Evolutionary conservation across 768 basidiomycete genomes (phyloP), one percentile per base, ranked within the genome.

Genomic region (Amanita molliuscula): DNA sequence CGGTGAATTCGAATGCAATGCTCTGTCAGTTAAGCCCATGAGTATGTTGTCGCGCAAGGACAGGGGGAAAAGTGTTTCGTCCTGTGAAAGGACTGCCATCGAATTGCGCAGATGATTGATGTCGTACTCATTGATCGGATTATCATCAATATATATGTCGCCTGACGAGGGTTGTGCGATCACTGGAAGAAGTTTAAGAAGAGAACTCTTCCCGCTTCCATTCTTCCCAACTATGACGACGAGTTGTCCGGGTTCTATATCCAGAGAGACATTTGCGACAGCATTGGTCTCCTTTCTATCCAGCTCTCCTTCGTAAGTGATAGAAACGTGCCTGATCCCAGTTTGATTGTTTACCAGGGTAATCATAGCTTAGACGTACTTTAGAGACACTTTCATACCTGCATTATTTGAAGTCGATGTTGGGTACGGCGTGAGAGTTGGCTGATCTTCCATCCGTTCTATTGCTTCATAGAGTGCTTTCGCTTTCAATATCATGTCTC

Each of bases 181-280:
- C 1, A 76, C 63, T 0, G 75, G 65, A 3, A 82, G 59, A 10
- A 81, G 61, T 40, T 76, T 76, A 15, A 80, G 61, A 16, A 79
- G 53, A 0, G 77, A 76, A 3, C 74, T 73, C 53, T 79, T 79
- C 1, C 77, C 78, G 47, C 71, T 72, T 4, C 79, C 78, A 53
- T 81, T 82, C 2, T 63, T 62, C 23, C 79, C 78, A 6, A 82
- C 79, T n/a, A 82, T 64, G 29, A 80, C 73, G 15, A 76, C 72
- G 10, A 79, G 65, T 23, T 73, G 65, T 2, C 75, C 75, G 6
- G 73, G 56, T 6, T 65, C 52, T 44, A 77, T 65, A 13, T 55
- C 61, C 46, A 76, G 61, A 0, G 69, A 67, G 43, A 73, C 53
- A 44, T 66, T 56, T 18, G 57, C 44, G 11, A 72, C 58, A 16